phyloP scores from a whole-genome alignment of 306 rosid genomes.

The Rosa lucieae region DNA sequence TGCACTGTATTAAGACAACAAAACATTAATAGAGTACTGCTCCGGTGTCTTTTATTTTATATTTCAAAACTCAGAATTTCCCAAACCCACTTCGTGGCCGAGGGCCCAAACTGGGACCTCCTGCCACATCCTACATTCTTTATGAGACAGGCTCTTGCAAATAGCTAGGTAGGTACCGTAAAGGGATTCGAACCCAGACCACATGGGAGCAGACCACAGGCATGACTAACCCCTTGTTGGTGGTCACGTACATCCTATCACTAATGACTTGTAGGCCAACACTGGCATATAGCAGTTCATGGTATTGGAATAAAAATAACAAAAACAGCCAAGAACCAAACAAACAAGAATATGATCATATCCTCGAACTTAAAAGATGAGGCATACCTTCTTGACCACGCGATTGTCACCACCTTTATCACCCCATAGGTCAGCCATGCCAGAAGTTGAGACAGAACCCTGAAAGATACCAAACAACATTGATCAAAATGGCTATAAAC shows the following conservation, averaged over 20 bases:
- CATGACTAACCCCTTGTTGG: neutral
- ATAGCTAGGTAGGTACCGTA: neutral
- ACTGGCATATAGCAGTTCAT: neutral
- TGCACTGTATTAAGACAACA: neutral
- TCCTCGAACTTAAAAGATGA: conserved; percentile 3
- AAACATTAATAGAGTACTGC: neutral
- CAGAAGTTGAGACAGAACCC: conserved; percentile 45
- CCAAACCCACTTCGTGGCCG: no score
- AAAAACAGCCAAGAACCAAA: neutral
- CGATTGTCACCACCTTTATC: conserved; percentile 46
- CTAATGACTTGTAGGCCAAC: neutral
- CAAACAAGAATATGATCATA: conserved; percentile 9
- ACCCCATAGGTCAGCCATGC: conserved; percentile 63
- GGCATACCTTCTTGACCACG: conserved; percentile 56
- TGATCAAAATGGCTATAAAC: conserved; percentile 8
- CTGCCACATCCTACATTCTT: neutral
- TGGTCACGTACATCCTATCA: neutral
- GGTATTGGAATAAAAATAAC: neutral
- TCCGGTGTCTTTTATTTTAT: neutral
- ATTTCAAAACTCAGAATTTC: neutral
- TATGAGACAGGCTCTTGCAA: neutral
- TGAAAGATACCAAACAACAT: conserved; percentile 25
- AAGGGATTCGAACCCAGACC: neutral
- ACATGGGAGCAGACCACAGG: neutral
- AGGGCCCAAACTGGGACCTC: neutral